A percentile compares a stretch with the other conserved stretches of the same genome.
Evolutionary conservation across 225 moss, liverwort and hornwort species (phyloP).

Genomic region (Pleurozium schreberi): DNA sequence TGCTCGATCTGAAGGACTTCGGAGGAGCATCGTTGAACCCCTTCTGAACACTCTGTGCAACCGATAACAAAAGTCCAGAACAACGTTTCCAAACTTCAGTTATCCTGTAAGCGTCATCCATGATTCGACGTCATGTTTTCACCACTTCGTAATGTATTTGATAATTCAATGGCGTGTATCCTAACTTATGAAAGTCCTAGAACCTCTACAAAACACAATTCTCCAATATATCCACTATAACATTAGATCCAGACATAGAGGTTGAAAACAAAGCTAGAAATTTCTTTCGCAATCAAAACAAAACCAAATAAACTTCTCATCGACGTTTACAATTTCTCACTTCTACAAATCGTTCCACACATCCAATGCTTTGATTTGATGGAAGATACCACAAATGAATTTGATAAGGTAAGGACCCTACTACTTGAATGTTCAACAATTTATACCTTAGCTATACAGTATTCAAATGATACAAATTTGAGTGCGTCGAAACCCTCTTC

Average conservation of each 20-base stretch:
- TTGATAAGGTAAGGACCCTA: not conserved
- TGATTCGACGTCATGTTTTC: not conserved
- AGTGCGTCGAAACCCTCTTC: not conserved
- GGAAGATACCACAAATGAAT: not conserved
- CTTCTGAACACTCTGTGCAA: not conserved
- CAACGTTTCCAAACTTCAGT: not conserved
- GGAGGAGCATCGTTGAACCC: not conserved
- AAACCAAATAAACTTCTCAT: not conserved
- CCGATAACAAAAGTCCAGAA: not conserved
- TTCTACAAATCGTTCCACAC: not conserved
- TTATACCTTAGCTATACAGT: too few species aligned
- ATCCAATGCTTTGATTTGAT: not conserved
- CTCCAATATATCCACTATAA: not conserved
- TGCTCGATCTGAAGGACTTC: not conserved
- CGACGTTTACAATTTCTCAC: not conserved
- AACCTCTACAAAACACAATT: not conserved
- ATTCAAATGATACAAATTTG: not conserved
- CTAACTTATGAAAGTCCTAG: not conserved
- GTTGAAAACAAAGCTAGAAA: not conserved
- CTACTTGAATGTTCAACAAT: not conserved
- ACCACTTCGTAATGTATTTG: not conserved
- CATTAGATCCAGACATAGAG: not conserved
- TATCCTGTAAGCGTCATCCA: not conserved
- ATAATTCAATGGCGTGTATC: not conserved
- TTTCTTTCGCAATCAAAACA: not conserved